Base-by-base conservation (phyloP, 2,329 filamentous ascomycete species). In the Fusarium algeriense region DNA sequence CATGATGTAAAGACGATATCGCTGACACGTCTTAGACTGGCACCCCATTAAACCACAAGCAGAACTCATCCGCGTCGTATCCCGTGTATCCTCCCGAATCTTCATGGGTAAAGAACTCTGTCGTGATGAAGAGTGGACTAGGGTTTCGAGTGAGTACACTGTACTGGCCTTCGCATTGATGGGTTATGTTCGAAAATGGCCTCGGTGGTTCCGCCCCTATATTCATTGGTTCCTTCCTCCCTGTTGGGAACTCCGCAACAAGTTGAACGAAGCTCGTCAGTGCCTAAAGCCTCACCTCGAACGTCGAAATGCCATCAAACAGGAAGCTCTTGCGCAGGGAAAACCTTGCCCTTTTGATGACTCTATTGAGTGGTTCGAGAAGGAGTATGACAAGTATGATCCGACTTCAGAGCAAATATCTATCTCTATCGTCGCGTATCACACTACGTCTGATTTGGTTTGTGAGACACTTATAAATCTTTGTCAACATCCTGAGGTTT, bases 361-460 rank as follows among this genome's bases (percentile, higher is more conserved):
- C 76, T 86, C 85, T 64, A 78, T 89, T 43, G 87, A 84, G 10
- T 90, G 87, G 88, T 81, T 83, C 58, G 86, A 88, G 1, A 59
- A 78, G 81, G 14, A 80, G 82, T 45, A 86, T 2, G 46, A 86
- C 10, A 60, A 66, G 7, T 63, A 69, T 17, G 72, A 76, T 6
- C 49, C 69, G 0, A 69, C 56, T 3, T 28, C 54, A 1, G 55
- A 60, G 2, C 76, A 78, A 41, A 56, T 77, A 5, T 43, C 50
- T 2, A 75, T 79, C 30, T 79, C 81, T 1, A 83, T 87, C 40
- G 87, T 86, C 2, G 84, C 85, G 7, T 87, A 88, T 30, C 87
- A 89, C 75, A 89, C 87, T 1, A 88, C 87, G 0, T 81, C 83
- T 6, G 76, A 78, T 14, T 8, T 76, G 7, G 41, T 77, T 1